A percentile compares a stretch with the other conserved stretches of the same genome.
phyloP scores from a whole-genome alignment of 169 alveolate species.

The Cryptosporidium andersoni region DNA sequence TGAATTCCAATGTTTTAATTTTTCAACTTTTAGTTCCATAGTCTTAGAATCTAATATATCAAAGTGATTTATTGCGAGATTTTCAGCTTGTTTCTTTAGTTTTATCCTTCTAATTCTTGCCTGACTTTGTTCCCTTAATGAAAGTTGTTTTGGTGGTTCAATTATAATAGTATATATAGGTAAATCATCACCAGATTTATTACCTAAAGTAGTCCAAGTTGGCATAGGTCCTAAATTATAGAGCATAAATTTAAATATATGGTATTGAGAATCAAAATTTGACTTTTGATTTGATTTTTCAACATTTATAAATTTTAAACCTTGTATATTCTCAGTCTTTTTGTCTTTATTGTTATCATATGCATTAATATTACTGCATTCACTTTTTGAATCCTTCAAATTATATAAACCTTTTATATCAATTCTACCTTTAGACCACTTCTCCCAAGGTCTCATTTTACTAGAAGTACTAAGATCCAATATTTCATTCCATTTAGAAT shows the following conservation, averaged over 20 bases:
- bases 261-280: background rate
- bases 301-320: background rate
- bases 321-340: background rate
- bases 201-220: constrained; percentile 2
- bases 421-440: background rate
- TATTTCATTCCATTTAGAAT: constrained; percentile 30
- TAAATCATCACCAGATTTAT: background rate
- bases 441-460: constrained; percentile 63
- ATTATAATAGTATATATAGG: background rate
- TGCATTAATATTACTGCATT: background rate
- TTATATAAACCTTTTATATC: background rate
- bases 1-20: constrained; percentile 17
- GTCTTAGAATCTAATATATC: constrained; percentile 50
- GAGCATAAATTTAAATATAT: constrained; percentile 54
- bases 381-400: background rate
- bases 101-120: constrained; percentile 39
- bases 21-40: constrained; percentile 14
- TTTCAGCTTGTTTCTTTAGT: constrained; percentile 55
- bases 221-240: constrained; percentile 64
- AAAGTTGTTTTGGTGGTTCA: constrained; percentile 28
- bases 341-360: background rate
- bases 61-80: constrained; percentile 53
- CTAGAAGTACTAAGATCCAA: constrained; percentile 17
- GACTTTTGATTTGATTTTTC: background rate
- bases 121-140: constrained; percentile 56